These are phyloP conservation scores for Ampelomyces quisqualis DNA, from an alignment of 2,329 filamentous ascomycete genomes.

Conservation along the genomic window DNA sequence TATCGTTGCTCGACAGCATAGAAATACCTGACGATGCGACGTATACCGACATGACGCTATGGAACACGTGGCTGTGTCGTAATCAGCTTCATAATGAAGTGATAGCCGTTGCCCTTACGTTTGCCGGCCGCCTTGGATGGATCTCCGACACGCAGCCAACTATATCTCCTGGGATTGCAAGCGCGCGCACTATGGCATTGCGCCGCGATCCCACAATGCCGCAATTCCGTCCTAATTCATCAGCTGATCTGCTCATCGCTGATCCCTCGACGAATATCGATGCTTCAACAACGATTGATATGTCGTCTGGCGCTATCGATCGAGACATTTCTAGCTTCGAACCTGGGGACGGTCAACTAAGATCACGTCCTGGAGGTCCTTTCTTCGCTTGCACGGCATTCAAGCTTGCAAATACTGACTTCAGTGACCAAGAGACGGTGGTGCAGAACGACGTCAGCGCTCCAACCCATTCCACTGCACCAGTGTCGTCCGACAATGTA, in stretches of 20 bases:
- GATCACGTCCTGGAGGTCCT: slow-evolving; percentile 5
- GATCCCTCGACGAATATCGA: neutral
- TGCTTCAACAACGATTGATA: too few relatives aligned
- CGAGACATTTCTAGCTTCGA: neutral
- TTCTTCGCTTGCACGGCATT: slow-evolving; percentile 9
- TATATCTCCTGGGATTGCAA: neutral
- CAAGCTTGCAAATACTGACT: neutral
- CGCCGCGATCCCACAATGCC: slow-evolving; percentile 64
- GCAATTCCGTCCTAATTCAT: slow-evolving; percentile 64
- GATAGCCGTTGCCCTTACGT: slow-evolving; percentile 13
- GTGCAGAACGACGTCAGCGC: too few relatives aligned
- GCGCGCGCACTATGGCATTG: too few relatives aligned
- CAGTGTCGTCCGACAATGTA: too few relatives aligned
- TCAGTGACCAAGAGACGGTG: neutral
- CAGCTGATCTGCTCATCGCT: slow-evolving; percentile 11
- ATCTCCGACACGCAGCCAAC: slow-evolving; percentile 5
- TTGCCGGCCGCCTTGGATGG: slow-evolving; percentile 20
- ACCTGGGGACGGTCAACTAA: slow-evolving; percentile 1
- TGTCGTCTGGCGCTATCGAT: too few relatives aligned
- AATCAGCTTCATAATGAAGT: slow-evolving; percentile 26
- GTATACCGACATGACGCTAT: slow-evolving; percentile 19
- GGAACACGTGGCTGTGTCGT: slow-evolving; percentile 27
- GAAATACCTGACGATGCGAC: slow-evolving; percentile 11
- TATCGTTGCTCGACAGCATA: slow-evolving; percentile 12
- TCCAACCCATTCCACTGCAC: too few relatives aligned